Percentiles rank a stretch among this genome's conserved stretches.
These are phyloP conservation scores for Pichia thaimueangensis DNA, from an alignment of 805 yeast species.

Conservation along the genomic window DNA sequence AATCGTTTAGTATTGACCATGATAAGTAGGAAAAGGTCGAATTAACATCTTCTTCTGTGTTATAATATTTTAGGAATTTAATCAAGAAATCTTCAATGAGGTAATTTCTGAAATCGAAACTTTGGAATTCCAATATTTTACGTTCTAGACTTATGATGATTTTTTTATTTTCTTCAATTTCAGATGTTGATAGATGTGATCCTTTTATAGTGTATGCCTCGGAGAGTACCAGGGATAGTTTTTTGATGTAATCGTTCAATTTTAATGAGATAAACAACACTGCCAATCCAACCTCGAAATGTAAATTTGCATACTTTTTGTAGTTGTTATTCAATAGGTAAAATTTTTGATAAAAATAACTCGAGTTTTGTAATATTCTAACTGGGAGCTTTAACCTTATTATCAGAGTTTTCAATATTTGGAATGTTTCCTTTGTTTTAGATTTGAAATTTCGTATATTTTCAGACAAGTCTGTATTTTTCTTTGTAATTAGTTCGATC, in stretches of 20 bases:
- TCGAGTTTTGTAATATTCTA: constrained; percentile 60
- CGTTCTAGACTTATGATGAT: constrained; percentile 58
- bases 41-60: constrained; percentile 20
- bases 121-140: constrained; percentile 65
- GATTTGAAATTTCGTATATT: constrained; percentile 19
- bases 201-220: constrained; percentile 36
- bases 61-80: constrained; percentile 47
- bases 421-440: constrained; percentile 37
- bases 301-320: constrained; percentile 37
- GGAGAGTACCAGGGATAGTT: constrained; percentile 53
- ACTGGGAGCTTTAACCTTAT: constrained; percentile 59
- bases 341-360: constrained; percentile 67
- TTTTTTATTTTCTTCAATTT: constrained; percentile 51
- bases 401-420: constrained; percentile 47
- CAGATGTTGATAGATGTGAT: constrained; percentile 22
- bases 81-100: constrained; percentile 62
- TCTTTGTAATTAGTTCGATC: constrained; percentile 19
- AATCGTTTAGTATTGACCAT: constrained; percentile 76
- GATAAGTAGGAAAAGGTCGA: constrained; percentile 41
- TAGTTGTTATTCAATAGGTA: constrained; percentile 55
- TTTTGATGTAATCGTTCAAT: constrained; percentile 79
- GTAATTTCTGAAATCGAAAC: constrained; percentile 72
- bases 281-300: constrained; percentile 60
- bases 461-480: constrained; percentile 16
- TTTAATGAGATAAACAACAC: constrained; percentile 68